Base-by-base conservation (phyloP, 257 asterid genomes). In the Datura wrightii region DNA sequence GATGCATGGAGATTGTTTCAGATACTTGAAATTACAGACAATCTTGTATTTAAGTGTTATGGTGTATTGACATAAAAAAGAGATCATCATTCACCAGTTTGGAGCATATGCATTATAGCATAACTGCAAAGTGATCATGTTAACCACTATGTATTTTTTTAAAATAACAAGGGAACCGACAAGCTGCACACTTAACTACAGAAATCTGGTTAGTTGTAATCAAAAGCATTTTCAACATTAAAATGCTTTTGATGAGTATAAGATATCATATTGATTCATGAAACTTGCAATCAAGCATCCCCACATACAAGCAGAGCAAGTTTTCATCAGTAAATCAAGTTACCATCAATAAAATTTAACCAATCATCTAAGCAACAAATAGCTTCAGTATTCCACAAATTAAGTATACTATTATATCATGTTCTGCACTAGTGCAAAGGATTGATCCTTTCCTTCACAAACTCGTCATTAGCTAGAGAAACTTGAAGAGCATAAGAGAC, bases 321-420 rank as follows among this genome's bases (percentile, higher is more conserved):
- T 19, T 74, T 74, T n/a, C 41, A 74, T 46, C 80, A 48, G 60
- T 19, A 48, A 48, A 16, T 69, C 80, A 74, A 24, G 80, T 48
- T 74, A 24, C 44, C 80, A 74, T 24, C 39, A 48, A 74, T 74
- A 46, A 24, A 48, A 24, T 48, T 72, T 11, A 74, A 74, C 80
- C 19, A 74, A 48, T 24, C 59, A 48, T 74, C 62, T 50, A 50
- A 13, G 31, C 44, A 76, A 53, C 82, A 50, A 13, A 14, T 50
- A 31, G 60, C 31, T 76, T 76, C 80, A 48, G 80, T 74, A 74
- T 42, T 74, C 80, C 11, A 48, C 80, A 48, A 74, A 19, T 48
- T 7, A 76, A 76, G 82, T 76, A 52, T 52, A 50, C 82, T 50
- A 24, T 52, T 48, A 76, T 76, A 31, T 76, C 82, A 76, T 52